Conservation (phyloP, 192 early-diverging fungal genomes). For the Cladochytrium replicatum region DNA sequence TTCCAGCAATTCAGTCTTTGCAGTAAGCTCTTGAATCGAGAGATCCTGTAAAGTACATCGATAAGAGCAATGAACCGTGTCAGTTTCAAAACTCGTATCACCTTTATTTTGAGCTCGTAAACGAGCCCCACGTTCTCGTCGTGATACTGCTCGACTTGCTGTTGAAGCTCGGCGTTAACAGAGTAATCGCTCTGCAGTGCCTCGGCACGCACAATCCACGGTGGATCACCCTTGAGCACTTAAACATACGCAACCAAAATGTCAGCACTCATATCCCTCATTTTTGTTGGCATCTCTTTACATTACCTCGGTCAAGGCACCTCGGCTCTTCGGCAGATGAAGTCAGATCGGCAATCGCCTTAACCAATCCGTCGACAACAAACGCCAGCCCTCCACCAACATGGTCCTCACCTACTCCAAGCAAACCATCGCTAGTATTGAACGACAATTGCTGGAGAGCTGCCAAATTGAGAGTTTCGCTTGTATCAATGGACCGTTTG, state of each 20-base stretch:
- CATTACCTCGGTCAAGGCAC: background rate
- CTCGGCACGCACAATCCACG: conserved; percentile 73
- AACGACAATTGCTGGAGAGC: conserved; percentile 45
- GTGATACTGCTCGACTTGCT: conserved; percentile 60
- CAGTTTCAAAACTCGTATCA: conserved; percentile 5
- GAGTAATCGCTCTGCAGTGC: conserved; percentile 70
- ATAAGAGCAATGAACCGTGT: background rate
- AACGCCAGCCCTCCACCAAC: background rate
- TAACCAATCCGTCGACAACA: background rate
- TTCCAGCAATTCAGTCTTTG: conserved; percentile 75
- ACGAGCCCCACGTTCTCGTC: conserved; percentile 73
- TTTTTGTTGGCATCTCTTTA: background rate
- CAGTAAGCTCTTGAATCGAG: conserved; percentile 57
- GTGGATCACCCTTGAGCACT: conserved; percentile 31
- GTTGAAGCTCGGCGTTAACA: conserved; percentile 71
- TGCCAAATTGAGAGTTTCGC: conserved; percentile 26
- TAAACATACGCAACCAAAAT: background rate
- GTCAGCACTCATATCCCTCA: background rate
- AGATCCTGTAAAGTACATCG: conserved; percentile 64
- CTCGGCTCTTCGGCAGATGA: background rate
- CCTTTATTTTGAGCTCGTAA: conserved; percentile 67
- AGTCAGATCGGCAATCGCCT: no score
- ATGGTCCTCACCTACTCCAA: conserved; percentile 7
- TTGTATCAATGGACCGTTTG: conserved; percentile 31
- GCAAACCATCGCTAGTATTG: conserved; percentile 44